A percentile compares a stretch with the other conserved stretches of the same genome.
Conservation (phyloP, 2,329 filamentous ascomycete species). For the Trichothecium sympodiale region DNA sequence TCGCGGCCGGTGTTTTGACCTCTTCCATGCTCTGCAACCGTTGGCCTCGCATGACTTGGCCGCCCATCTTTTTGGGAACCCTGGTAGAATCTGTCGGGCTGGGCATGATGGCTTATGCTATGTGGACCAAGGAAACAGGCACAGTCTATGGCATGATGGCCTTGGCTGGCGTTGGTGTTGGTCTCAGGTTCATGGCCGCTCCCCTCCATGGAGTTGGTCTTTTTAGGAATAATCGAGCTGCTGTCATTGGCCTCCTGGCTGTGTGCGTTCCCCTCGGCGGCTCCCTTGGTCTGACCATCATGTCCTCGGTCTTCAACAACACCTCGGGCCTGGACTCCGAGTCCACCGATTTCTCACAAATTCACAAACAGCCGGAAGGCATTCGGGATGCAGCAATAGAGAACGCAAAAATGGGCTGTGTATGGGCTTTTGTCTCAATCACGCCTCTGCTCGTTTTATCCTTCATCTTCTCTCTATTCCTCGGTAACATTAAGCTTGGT, state of each 20-base stretch:
- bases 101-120: constrained; percentile 44
- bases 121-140: constrained; percentile 33
- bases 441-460: constrained; percentile 41
- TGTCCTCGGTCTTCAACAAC: constrained; percentile 61
- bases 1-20: constrained; percentile 39
- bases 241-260: constrained; percentile 47
- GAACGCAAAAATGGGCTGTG: constrained; percentile 38
- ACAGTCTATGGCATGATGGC: constrained; percentile 57
- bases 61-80: constrained; percentile 43
- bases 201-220: constrained; percentile 52
- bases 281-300: constrained; percentile 53
- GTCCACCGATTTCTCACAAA: constrained; percentile 11
- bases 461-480: constrained; percentile 14
- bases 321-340: constrained; percentile 17
- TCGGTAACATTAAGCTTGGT: constrained; percentile 20
- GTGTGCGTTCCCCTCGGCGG: constrained; percentile 53
- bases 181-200: constrained; percentile 53
- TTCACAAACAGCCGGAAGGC: constrained; percentile 8
- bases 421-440: constrained; percentile 53
- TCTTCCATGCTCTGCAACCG: constrained; percentile 49
- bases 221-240: constrained; percentile 45
- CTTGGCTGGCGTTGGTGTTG: constrained; percentile 50
- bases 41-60: constrained; percentile 51
- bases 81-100: constrained; percentile 47
- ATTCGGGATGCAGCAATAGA: constrained; percentile 10